These are phyloP conservation scores for Trichomonas gallinae DNA, from an alignment of 208 protist species.

Conservation along the genomic window DNA sequence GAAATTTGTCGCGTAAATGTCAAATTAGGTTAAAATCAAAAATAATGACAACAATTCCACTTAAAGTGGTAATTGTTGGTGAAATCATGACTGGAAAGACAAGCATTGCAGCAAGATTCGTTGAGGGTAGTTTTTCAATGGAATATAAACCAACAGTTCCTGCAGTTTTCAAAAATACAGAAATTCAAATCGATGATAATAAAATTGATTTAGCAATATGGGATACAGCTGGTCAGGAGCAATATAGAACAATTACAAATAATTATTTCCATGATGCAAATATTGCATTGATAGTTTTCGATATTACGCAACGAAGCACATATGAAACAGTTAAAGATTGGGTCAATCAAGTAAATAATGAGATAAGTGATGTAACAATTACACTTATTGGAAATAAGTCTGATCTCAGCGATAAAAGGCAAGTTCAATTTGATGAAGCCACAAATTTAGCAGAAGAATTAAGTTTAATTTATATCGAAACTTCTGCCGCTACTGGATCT, in stretches of 20 bases:
- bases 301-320: neutral
- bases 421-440: neutral
- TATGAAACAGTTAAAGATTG: neutral
- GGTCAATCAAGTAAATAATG: neutral
- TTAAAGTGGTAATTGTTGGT: neutral
- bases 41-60: neutral
- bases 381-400: neutral
- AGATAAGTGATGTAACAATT: neutral
- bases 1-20: too few relatives aligned
- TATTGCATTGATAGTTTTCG: neutral
- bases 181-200: neutral
- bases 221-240: constrained; percentile 2
- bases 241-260: neutral
- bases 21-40: neutral
- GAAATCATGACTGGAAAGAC: neutral
- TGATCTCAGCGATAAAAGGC: neutral
- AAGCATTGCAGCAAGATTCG: neutral
- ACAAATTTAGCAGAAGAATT: neutral
- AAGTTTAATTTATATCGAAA: neutral
- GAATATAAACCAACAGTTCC: neutral
- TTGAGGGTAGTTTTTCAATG: neutral
- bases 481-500: neutral
- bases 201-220: neutral
- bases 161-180: neutral
- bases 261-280: neutral